Percentiles rank a stretch among this genome's conserved stretches.
phyloP scores from a whole-genome alignment of 305 asterid species.

The Fraxinus nigra region DNA sequence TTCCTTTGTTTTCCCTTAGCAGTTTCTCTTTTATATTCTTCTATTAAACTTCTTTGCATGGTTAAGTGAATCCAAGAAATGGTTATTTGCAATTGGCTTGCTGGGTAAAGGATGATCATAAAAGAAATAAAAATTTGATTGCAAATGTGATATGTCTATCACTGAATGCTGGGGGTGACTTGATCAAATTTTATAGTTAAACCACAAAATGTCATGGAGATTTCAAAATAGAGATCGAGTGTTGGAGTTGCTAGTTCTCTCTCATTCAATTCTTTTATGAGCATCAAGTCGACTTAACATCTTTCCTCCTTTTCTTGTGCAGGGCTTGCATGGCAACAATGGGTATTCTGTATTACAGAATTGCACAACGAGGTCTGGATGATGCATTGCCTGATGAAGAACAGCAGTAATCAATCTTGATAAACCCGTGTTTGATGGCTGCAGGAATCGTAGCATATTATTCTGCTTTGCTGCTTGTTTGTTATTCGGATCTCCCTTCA shows the following conservation, averaged over 20 bases:
- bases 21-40: background rate
- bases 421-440: background rate
- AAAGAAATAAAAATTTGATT: background rate
- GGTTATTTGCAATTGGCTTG: background rate
- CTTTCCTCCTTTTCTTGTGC: conserved; percentile 17
- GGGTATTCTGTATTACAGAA: conserved; percentile 86
- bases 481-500: background rate
- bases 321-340: conserved; percentile 99
- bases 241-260: background rate
- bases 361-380: conserved; percentile 68
- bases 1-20: conserved; percentile 1
- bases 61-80: background rate
- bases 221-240: background rate
- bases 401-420: conserved; percentile 34
- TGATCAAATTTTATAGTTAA: background rate
- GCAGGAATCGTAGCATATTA: conserved; percentile 11
- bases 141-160: background rate
- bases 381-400: conserved; percentile 60
- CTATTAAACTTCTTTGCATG: background rate
- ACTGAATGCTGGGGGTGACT: background rate
- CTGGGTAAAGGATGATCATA: background rate
- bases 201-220: background rate
- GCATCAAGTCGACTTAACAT: background rate
- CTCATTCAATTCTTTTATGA: background rate
- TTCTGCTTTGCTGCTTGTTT: conserved; percentile 19